Evolutionary conservation across 768 basidiomycete species (phyloP), one percentile per base, ranked within the genome.

Genomic region (Suillus spraguei): DNA sequence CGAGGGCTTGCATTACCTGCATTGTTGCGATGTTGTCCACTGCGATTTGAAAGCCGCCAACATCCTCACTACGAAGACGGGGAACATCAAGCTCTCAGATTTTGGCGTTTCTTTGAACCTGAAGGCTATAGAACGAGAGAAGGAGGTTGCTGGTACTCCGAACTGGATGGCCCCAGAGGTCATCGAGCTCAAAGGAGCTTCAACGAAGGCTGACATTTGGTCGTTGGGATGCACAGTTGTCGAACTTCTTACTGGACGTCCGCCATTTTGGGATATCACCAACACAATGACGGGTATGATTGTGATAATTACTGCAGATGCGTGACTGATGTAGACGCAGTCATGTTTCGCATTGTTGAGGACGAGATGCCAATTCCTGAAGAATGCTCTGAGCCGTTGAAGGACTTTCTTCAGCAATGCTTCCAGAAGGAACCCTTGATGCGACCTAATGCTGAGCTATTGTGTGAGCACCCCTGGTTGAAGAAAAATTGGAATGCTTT

Each of bases 91-190:
- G 78, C 85, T 99, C 4, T 92, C 95, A 9, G 97, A 99, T 76
- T 98, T 99, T 75, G 97, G 97, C 53, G 97, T 99, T 16, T 98
- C 96, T 28, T 88, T 99, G 65, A 97, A 97, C 75, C 84, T 98
- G 70, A 88, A 93, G 54, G 95, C 95, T 0, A 88, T 99, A 85
- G 91, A 90, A 69, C 83, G 86, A 32, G 91, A 93, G 71, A 89
- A 92, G 72, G 92, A 91, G 68, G 91, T 94, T 33, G 90, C 92
- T 9, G 97, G 97, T 11, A 99, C 97, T 11, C 97, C 97, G 16
- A 97, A 98, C 71, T 99, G 97, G 97, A 99, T 99, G 95, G 96
- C 96, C 13, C 97, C 97, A 3, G 97, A 99, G 76, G 93, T 98
- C 59, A 99, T 99, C 65, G 90, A 95, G 73, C 85, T 99, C 61